These are phyloP conservation scores for Leccinum rimulosum DNA, from an alignment of 768 basidiomycete genomes.

Conservation along the genomic window DNA sequence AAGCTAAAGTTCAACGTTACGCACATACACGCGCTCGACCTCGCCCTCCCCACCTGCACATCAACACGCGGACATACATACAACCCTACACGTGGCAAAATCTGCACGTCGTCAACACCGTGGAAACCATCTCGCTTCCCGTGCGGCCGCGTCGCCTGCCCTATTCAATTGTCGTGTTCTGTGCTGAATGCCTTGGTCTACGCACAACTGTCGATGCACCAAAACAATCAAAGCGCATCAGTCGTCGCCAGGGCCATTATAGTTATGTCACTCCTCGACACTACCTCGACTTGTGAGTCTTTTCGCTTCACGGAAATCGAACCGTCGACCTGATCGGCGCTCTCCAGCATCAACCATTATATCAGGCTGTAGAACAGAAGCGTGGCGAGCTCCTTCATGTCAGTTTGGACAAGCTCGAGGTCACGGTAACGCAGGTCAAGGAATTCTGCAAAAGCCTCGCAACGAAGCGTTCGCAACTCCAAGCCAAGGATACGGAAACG, in stretches of 20 bases:
- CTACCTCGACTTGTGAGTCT: conserved; percentile 94
- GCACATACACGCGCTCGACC: no score
- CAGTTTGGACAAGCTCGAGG: conserved; percentile 92
- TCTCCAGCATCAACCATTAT: conserved; percentile 88
- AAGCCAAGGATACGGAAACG: conserved; percentile 91
- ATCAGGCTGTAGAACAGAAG: conserved; percentile 92
- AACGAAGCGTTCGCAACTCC: conserved; percentile 86
- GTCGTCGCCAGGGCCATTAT: conserved; percentile 90
- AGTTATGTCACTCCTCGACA: conserved; percentile 97
- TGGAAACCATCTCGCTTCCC: no score
- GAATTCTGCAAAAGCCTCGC: conserved; percentile 94
- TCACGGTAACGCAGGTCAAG: conserved; percentile 93
- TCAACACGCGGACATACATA: no score
- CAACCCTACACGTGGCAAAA: no score
- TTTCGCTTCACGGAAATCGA: not conserved
- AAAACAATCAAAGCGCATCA: conserved; percentile 80
- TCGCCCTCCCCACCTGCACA: no score
- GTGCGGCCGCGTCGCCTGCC: no score
- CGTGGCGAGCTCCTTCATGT: conserved; percentile 93
- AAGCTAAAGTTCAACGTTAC: no score
- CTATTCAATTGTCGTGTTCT: no score
- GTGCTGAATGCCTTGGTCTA: conserved; percentile 92
- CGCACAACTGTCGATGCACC: conserved; percentile 86
- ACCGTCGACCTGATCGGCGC: conserved; percentile 4
- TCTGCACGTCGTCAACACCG: no score